Conservation (phyloP, 768 basidiomycete species). For the Panus rudis region DNA sequence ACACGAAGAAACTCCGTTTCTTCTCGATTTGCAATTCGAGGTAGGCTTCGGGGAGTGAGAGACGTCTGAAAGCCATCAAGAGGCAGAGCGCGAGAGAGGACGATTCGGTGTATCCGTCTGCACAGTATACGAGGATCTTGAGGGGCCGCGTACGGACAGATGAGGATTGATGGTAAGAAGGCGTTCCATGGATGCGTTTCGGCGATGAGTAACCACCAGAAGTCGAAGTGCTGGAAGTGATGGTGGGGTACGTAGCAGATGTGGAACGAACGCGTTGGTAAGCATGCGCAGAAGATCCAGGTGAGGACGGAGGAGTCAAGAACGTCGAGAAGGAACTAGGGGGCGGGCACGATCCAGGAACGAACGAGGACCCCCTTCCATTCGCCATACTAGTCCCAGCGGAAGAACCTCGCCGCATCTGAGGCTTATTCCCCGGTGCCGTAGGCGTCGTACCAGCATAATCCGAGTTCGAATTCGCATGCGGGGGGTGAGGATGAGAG, state of each 20-base stretch:
- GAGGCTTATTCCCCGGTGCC: neutral
- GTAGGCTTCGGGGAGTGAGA: slow-evolving; percentile 84
- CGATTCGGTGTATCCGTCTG: slow-evolving; percentile 91
- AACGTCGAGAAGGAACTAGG: slow-evolving; percentile 20
- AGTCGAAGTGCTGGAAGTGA: slow-evolving; percentile 4
- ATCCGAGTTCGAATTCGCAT: too few relatives aligned
- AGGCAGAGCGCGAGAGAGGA: slow-evolving; percentile 81
- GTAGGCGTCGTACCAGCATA: too few relatives aligned
- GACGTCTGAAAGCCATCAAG: slow-evolving; percentile 67
- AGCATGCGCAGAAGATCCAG: slow-evolving; percentile 2
- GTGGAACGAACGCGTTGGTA: slow-evolving; percentile 22
- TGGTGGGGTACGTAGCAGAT: slow-evolving; percentile 19
- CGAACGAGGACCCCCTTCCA: slow-evolving; percentile 9
- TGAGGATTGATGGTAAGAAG: slow-evolving; percentile 7
- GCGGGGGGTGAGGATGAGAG: neutral
- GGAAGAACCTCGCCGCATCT: slow-evolving; percentile 4
- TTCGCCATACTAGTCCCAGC: neutral
- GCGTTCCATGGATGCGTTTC: too few relatives aligned
- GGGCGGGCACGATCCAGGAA: slow-evolving; percentile 19
- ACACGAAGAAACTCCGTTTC: slow-evolving; percentile 86
- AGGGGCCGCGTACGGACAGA: slow-evolving; percentile 45
- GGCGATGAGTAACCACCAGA: too few relatives aligned
- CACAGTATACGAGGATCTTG: slow-evolving; percentile 74
- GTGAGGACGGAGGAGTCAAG: slow-evolving; percentile 17
- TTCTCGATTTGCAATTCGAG: slow-evolving; percentile 81